phyloP scores from a whole-genome alignment of 305 asterid genomes.

The Andrographis paniculata region DNA sequence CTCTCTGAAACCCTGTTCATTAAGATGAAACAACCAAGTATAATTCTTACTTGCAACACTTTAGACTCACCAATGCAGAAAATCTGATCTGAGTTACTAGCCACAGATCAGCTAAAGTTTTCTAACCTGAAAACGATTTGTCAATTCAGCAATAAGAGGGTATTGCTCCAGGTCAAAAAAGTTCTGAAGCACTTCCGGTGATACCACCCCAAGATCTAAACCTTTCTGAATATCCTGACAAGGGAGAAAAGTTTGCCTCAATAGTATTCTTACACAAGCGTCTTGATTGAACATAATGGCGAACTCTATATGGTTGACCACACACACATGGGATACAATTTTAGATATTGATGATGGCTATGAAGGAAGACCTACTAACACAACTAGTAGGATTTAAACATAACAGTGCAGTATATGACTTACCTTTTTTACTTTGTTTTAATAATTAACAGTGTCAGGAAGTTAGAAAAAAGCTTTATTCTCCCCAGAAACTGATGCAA shows the following conservation, averaged over 20 bases:
- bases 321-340: too few species aligned
- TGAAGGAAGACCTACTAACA: too few species aligned
- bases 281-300: too few species aligned
- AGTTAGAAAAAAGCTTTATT: too few species aligned
- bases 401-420: too few species aligned
- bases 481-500: too few species aligned
- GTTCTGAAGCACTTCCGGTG: constrained; percentile 91
- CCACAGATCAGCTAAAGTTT: constrained; percentile 12
- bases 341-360: too few species aligned
- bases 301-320: too few species aligned
- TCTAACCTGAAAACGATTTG: constrained; percentile 70
- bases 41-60: not conserved
- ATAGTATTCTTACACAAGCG: too few species aligned
- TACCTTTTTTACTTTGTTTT: too few species aligned
- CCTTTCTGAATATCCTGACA: constrained; percentile 89
- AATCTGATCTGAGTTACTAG: not conserved
- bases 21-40: not conserved
- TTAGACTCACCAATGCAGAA: not conserved
- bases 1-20: constrained; percentile 87
- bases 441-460: too few species aligned
- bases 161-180: constrained; percentile 81
- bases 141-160: constrained; percentile 66
- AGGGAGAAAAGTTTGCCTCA: constrained; percentile 1
- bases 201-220: constrained; percentile 87
- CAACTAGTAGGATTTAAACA: too few species aligned